Base-by-base conservation (phyloP, 2,329 filamentous ascomycete genomes). In the Sporothrix euskadiensis region DNA sequence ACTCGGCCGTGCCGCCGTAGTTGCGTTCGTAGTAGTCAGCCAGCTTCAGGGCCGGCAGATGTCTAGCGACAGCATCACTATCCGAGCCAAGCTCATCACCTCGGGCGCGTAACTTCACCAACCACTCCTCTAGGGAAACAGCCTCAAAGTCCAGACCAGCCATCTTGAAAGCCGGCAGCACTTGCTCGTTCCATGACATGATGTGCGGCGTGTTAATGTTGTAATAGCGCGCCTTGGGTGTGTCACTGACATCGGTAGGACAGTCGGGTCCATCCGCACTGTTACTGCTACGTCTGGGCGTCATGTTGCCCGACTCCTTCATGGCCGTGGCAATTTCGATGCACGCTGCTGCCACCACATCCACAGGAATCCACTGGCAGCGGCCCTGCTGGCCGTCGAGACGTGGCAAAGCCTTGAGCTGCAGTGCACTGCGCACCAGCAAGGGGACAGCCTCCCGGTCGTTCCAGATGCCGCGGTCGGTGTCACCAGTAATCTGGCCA, bases 401-500 rank as follows among this genome's bases (percentile, higher is more conserved):
- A 9, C 78, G 78, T 1, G 86, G 86, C 2, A 88, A 78, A 0
- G 81, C 79, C 1, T 83, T 82, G 0, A 85, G 80, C 0, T 85
- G 83, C 0, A 78, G 78, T 0, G 84, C 84, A 3, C 81, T 84
- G 41, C 83, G 83, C 0, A 89, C 79, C 76, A 88, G 83, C 63
- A 89, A 76, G 0, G 87, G 85, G 19, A 88, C 85, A 0, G 85
- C 86, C 74, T 88, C 87, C 0, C 80, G 83, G 7, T 78, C 78
- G 75, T 87, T 88, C 87, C 86, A 88, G 4, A 85, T 77, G 0
- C 86, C 87, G 22, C 80, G 74, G 0, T 79, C 71, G 0, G 82
- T 85, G 75, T 88, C 85, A 0, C 83, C 85, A 9, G 85, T 83
- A 8, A 88, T 83, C 76, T 88, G 86, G 0, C 86, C 87, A 0